These are phyloP conservation scores for Orbilia brochopaga DNA, from an alignment of 2,329 filamentous ascomycete genomes.

Conservation along the genomic window DNA sequence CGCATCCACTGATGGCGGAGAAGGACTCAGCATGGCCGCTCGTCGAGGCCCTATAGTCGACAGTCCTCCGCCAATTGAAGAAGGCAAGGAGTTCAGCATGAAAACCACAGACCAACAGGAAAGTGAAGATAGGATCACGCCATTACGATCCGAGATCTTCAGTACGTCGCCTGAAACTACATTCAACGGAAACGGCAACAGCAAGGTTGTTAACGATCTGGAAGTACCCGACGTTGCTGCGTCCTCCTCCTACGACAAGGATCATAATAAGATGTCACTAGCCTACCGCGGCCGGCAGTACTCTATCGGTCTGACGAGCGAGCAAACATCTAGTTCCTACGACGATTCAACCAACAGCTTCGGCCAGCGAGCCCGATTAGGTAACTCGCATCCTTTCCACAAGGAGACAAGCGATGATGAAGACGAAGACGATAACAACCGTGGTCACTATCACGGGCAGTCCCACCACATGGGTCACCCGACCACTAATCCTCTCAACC, in stretches of 20 bases:
- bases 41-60: conserved; percentile 30
- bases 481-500: conserved; percentile 22
- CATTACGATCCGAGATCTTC: conserved; percentile 28
- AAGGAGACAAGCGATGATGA: conserved; percentile 45
- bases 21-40: conserved; percentile 32
- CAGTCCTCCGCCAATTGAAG: conserved; percentile 29
- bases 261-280: conserved; percentile 25
- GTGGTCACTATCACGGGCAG: conserved; percentile 13
- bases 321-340: conserved; percentile 53
- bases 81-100: conserved; percentile 31
- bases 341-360: conserved; percentile 46
- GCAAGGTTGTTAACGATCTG: conserved; percentile 24
- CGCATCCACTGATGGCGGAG: conserved; percentile 53
- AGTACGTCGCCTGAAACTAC: conserved; percentile 18
- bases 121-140: conserved; percentile 46
- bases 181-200: conserved; percentile 27
- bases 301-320: conserved; percentile 51
- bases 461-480: conserved; percentile 10
- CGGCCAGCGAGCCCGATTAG: conserved; percentile 29
- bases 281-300: conserved; percentile 50
- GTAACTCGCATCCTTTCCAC: conserved; percentile 35
- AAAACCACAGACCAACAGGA: conserved; percentile 26
- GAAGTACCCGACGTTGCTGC: conserved; percentile 33
- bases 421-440: conserved; percentile 24
- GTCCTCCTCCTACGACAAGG: conserved; percentile 34